Evolutionary conservation across 257 asterid species (phyloP).

Genomic region (Solanum bukasovii): DNA sequence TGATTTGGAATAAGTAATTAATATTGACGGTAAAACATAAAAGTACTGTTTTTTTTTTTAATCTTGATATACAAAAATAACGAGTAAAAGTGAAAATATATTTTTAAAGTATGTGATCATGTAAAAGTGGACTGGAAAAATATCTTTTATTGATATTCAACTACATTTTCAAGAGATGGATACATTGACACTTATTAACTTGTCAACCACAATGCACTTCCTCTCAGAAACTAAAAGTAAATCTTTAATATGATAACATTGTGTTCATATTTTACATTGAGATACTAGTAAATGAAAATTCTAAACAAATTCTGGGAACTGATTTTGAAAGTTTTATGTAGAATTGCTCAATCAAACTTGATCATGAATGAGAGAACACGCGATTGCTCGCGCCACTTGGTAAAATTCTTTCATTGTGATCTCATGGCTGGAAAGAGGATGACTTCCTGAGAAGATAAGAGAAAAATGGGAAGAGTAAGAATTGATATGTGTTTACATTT

Average conservation of each 20-base stretch:
- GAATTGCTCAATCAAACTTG: neutral
- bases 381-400: neutral
- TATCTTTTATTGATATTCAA: neutral
- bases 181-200: neutral
- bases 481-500: neutral
- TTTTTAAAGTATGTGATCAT: too few species aligned
- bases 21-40: neutral
- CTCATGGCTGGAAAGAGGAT: conserved; percentile 1
- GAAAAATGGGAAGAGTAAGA: neutral
- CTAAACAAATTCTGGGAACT: neutral
- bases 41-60: too few species aligned
- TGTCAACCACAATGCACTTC: neutral
- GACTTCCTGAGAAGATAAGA: neutral
- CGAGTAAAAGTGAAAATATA: too few species aligned
- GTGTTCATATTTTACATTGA: neutral
- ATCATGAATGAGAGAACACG: neutral
- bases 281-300: neutral
- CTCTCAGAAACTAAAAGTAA: neutral
- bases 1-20: neutral
- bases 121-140: neutral
- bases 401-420: neutral
- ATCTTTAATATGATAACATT: neutral
- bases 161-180: neutral
- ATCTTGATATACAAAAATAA: too few species aligned
- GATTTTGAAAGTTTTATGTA: neutral